Conservation (phyloP, 1,284 basidiomycete species). For the Xerocomus amazonicus region DNA sequence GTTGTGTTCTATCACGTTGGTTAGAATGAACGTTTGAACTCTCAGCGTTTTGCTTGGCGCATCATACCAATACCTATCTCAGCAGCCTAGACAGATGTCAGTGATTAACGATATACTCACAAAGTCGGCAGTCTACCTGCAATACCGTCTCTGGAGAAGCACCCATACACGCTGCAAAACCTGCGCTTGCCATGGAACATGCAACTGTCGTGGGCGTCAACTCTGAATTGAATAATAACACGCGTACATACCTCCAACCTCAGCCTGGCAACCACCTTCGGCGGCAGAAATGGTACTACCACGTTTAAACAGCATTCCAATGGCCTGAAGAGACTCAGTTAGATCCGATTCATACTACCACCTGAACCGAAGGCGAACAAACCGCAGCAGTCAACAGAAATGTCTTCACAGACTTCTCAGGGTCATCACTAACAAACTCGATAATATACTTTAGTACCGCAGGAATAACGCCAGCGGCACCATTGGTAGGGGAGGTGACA, state of each 20-base stretch:
- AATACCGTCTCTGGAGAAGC: constrained; percentile 78
- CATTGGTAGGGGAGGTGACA: constrained; percentile 91
- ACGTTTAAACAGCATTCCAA: constrained; percentile 97
- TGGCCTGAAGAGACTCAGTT: constrained; percentile 46
- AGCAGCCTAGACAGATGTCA: constrained; percentile 61
- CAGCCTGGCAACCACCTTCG: constrained; percentile 87
- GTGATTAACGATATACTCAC: constrained; percentile 3
- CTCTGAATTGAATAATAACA: neutral
- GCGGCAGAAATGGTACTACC: constrained; percentile 96
- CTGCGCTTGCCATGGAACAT: constrained; percentile 89
- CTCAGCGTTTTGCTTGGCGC: neutral
- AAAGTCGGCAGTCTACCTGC: constrained; percentile 43
- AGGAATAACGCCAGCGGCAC: constrained; percentile 89
- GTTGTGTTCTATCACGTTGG: constrained; percentile 62
- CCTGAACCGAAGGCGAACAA: constrained; percentile 25
- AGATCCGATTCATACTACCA: constrained; percentile 3
- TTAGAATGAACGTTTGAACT: constrained; percentile 12
- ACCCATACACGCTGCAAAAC: constrained; percentile 92
- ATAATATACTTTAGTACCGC: constrained; percentile 85
- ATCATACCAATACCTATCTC: constrained; percentile 86
- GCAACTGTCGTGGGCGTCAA: constrained; percentile 53
- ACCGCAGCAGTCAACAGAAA: constrained; percentile 83
- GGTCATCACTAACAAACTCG: constrained; percentile 90
- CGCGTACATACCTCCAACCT: constrained; percentile 64
- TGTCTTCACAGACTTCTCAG: constrained; percentile 81